Evolutionary conservation across 2,329 filamentous ascomycete species (phyloP).

Genomic region (Fusarium zealandicum): DNA sequence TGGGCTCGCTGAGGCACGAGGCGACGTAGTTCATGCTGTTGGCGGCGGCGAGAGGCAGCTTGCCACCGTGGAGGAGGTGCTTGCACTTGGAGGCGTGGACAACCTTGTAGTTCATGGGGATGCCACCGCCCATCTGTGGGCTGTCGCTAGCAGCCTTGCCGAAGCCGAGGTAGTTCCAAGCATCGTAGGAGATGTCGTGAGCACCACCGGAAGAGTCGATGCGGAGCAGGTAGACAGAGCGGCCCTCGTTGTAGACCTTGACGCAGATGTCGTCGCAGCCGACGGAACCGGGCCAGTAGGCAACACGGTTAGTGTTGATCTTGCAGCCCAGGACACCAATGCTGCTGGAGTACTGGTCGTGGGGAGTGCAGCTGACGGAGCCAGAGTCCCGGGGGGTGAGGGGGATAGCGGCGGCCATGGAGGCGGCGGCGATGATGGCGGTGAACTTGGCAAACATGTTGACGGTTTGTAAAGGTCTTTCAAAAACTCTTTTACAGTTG

Average conservation of each 20-base stretch:
- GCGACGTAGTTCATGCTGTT: conserved; percentile 65
- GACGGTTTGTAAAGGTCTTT: conserved; percentile 23
- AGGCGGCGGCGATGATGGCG: conserved; percentile 42
- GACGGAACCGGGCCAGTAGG: conserved; percentile 64
- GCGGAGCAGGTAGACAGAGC: conserved; percentile 63
- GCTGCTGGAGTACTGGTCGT: conserved; percentile 63
- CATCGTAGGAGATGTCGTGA: conserved; percentile 67
- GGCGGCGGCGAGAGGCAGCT: conserved; percentile 61
- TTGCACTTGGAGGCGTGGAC: conserved; percentile 58
- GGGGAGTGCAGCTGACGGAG: conserved; percentile 57
- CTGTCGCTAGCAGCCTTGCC: conserved; percentile 56
- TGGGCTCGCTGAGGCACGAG: conserved; percentile 53
- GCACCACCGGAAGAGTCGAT: conserved; percentile 64
- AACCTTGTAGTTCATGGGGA: conserved; percentile 59
- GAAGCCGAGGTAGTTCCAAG: conserved; percentile 65
- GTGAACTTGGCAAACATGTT: conserved; percentile 44
- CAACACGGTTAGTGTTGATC: conserved; percentile 66
- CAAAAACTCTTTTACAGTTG: conserved; percentile 23
- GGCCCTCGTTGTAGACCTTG: conserved; percentile 57
- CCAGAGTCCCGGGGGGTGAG: conserved; percentile 40
- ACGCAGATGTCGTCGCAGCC: conserved; percentile 65
- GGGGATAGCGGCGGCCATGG: conserved; percentile 42
- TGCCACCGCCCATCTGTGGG: conserved; percentile 58
- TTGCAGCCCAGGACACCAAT: conserved; percentile 67
- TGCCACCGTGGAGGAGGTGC: conserved; percentile 57